Percentiles rank a stretch among this genome's conserved stretches.
phyloP scores from a whole-genome alignment of 192 early-diverging fungal genomes.

The Backusella mclennaniae region DNA sequence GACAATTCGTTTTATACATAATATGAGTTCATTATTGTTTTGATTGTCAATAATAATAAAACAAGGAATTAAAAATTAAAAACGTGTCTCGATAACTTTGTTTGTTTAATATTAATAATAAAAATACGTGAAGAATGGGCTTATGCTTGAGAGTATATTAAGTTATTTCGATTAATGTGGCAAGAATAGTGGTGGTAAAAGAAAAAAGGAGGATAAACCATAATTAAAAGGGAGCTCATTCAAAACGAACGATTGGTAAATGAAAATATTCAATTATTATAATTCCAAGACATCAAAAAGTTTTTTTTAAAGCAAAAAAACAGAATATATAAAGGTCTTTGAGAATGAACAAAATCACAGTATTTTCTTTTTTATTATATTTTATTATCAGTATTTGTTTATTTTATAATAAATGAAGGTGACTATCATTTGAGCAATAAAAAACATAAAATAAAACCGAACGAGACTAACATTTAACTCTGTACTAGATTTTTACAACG shows the following conservation, averaged over 20 bases:
- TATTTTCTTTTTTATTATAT: neutral
- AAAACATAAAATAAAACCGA: neutral
- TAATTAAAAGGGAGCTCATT: neutral
- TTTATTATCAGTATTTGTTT: neutral
- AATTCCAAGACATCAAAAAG: neutral
- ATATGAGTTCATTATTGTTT: neutral
- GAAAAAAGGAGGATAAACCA: neutral
- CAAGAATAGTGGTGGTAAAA: neutral
- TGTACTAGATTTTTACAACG: neutral
- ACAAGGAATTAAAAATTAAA: constrained; percentile 2
- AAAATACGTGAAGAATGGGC: neutral
- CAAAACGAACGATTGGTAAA: neutral
- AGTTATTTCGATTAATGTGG: constrained; percentile 10
- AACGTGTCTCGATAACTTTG: neutral
- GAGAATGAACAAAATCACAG: neutral
- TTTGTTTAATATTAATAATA: neutral
- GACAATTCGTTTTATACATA: neutral
- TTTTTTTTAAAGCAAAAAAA: neutral
- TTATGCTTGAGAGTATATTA: neutral
- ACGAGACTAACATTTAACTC: neutral
- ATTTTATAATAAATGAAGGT: constrained; percentile 5
- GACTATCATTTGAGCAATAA: neutral
- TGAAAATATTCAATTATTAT: neutral
- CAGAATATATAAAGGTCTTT: neutral
- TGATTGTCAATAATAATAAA: constrained; percentile 1